phyloP scores from a whole-genome alignment of 2,329 filamentous ascomycete genomes.

The Albifimbria verrucaria region DNA sequence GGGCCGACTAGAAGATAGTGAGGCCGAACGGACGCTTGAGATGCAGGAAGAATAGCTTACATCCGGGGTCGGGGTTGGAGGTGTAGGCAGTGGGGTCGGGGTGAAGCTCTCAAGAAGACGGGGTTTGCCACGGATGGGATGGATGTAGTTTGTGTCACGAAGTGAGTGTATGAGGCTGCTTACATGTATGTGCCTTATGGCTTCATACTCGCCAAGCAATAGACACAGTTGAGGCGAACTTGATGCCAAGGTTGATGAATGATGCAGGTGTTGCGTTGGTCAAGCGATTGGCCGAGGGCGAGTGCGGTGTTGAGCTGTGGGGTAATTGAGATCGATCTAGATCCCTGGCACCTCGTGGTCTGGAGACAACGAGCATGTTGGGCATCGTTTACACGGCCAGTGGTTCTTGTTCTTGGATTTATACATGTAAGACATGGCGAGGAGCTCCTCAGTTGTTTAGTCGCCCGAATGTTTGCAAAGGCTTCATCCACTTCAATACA shows the following conservation, averaged over 20 bases:
- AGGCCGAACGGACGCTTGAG: neutral
- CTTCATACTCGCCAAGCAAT: too few relatives aligned
- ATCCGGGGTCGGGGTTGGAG: neutral
- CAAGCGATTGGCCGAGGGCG: neutral
- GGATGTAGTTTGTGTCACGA: neutral
- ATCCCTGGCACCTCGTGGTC: neutral
- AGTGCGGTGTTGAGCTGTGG: neutral
- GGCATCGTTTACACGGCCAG: neutral
- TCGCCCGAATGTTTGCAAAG: too few relatives aligned
- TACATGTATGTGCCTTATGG: too few relatives aligned
- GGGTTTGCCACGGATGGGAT: neutral
- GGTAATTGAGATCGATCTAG: neutral
- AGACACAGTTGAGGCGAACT: too few relatives aligned
- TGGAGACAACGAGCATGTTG: neutral
- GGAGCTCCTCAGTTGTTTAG: too few relatives aligned
- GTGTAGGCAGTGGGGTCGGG: neutral
- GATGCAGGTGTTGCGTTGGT: neutral
- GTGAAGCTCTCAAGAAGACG: neutral
- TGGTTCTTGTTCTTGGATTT: neutral
- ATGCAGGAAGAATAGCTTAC: neutral
- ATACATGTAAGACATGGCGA: too few relatives aligned
- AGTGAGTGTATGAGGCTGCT: too few relatives aligned
- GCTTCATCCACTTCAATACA: too few relatives aligned
- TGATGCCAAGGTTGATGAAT: neutral
- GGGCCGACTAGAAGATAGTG: constrained; percentile 1